Evolutionary conservation across 805 yeast species (phyloP).

Genomic region (Alloascoidea hylecoeti): DNA sequence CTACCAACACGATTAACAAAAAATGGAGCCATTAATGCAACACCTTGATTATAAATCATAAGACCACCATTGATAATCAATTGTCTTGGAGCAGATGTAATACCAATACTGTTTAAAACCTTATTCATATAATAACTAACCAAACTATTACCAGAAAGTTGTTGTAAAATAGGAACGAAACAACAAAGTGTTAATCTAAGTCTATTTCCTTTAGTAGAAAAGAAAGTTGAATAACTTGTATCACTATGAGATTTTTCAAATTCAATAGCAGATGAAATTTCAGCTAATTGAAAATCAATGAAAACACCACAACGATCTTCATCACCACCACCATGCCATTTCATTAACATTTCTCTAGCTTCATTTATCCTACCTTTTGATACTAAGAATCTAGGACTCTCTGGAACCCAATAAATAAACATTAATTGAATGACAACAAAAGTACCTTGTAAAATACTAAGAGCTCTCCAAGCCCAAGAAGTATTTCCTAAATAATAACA

Average conservation of each 20-base stretch:
- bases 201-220: constrained; percentile 23
- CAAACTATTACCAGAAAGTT: constrained; percentile 36
- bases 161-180: constrained; percentile 24
- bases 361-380: constrained; percentile 24
- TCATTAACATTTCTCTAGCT: constrained; percentile 25
- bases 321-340: constrained; percentile 26
- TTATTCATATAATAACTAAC: constrained; percentile 34
- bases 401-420: constrained; percentile 25
- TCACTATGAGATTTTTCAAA: constrained; percentile 21
- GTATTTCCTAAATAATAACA: constrained; percentile 15
- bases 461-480: constrained; percentile 38
- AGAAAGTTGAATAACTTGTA: constrained; percentile 24
- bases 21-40: constrained; percentile 14
- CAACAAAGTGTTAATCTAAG: constrained; percentile 24
- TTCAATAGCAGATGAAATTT: constrained; percentile 24
- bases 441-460: constrained; percentile 34
- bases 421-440: constrained; percentile 28
- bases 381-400: constrained; percentile 28
- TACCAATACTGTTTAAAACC: constrained; percentile 38
- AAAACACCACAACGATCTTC: constrained; percentile 16
- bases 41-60: constrained; percentile 26
- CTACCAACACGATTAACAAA: constrained; percentile 19
- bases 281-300: constrained; percentile 24
- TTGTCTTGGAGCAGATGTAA: constrained; percentile 18
- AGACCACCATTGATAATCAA: constrained; percentile 7